Conservation (phyloP, 345 rosid species). For the Carallia brachiata region DNA sequence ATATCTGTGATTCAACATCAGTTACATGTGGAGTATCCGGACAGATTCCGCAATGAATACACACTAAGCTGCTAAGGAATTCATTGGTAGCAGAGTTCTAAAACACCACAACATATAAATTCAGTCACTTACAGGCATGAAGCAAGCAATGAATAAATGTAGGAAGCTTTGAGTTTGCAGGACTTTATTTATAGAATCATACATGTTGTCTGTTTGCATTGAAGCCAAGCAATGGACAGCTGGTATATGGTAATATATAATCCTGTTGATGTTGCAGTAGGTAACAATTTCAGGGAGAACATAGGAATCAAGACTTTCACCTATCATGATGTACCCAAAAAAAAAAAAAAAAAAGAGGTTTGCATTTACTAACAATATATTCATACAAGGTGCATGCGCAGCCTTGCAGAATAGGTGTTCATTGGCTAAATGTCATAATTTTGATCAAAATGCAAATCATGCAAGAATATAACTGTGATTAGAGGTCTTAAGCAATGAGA, state of each 20-base stretch:
- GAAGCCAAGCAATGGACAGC: background rate
- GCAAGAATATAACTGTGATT: background rate
- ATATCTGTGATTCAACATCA: constrained; percentile 76
- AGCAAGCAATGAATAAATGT: background rate
- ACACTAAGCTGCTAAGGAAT: constrained; percentile 88
- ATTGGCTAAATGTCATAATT: background rate
- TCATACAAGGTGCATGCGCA: background rate
- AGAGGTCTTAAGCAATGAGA: background rate
- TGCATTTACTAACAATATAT: too few relatives aligned
- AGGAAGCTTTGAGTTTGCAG: background rate
- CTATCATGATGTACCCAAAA: too few relatives aligned
- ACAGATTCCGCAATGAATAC: constrained; percentile 83
- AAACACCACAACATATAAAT: constrained; percentile 9
- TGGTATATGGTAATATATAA: background rate
- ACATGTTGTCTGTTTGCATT: background rate
- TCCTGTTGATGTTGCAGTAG: background rate
- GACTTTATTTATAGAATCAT: background rate
- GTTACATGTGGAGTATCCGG: constrained; percentile 96
- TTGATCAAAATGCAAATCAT: background rate
- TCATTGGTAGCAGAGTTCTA: constrained; percentile 89
- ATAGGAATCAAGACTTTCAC: too few relatives aligned
- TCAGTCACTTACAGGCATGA: too few relatives aligned
- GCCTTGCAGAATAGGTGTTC: background rate
- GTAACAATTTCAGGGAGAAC: background rate
- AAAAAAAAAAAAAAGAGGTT: too few relatives aligned